A percentile compares a stretch with the other conserved stretches of the same genome.
Evolutionary conservation across 2,329 filamentous ascomycete genomes (phyloP).

Genomic region (Fusarium sp.): DNA sequence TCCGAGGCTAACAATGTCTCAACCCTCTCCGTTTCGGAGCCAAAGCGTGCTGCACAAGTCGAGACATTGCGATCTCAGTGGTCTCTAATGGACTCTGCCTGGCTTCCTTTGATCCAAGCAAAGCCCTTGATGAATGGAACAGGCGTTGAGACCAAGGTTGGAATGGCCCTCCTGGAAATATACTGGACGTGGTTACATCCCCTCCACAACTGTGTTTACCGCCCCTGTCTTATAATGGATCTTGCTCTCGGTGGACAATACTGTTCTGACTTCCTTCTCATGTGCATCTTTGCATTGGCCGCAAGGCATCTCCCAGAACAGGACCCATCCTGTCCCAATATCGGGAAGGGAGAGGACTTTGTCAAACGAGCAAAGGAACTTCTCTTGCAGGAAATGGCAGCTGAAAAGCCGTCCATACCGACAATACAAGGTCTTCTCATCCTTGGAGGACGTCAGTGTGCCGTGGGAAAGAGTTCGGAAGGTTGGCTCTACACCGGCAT

Average conservation of each 20-base stretch:
- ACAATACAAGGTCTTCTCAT: conserved; percentile 23
- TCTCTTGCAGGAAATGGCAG: neutral
- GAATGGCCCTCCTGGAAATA: conserved; percentile 31
- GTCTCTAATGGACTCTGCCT: neutral
- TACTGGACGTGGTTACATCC: conserved; percentile 40
- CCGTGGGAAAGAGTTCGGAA: conserved; percentile 30
- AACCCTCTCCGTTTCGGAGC: neutral
- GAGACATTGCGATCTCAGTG: neutral
- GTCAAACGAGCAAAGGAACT: neutral
- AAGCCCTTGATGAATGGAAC: conserved; percentile 17
- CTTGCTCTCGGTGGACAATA: conserved; percentile 31
- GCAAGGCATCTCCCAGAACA: conserved; percentile 27
- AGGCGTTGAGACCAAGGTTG: conserved; percentile 15
- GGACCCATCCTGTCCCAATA: neutral
- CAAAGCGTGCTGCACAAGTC: neutral
- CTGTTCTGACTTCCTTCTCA: conserved; percentile 35
- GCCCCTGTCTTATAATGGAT: conserved; percentile 32
- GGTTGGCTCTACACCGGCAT: conserved; percentile 38
- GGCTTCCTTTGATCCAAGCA: neutral
- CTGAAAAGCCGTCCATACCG: neutral
- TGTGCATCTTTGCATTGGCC: conserved; percentile 33
- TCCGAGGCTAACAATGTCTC: neutral
- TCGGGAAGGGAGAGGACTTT: neutral
- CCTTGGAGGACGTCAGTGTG: conserved; percentile 33
- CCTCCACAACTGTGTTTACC: conserved; percentile 33